These are phyloP conservation scores for Yarrowia sp. DNA, from an alignment of 805 yeast species.

Conservation along the genomic window DNA sequence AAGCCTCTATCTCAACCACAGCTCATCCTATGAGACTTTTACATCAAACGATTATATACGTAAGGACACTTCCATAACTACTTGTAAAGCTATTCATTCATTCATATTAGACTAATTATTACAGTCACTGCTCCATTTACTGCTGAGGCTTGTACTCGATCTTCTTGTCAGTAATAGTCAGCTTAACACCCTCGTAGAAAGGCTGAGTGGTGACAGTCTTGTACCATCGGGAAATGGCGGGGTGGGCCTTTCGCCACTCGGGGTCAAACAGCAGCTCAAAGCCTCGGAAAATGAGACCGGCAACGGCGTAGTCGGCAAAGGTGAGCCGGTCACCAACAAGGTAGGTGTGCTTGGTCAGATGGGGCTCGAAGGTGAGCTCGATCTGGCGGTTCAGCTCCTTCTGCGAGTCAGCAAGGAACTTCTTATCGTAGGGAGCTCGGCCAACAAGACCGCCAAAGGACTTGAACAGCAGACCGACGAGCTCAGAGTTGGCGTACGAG, in stretches of 20 bases:
- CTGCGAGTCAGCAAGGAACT: slow-evolving; percentile 58
- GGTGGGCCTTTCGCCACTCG: slow-evolving; percentile 69
- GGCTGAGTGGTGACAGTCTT: slow-evolving; percentile 54
- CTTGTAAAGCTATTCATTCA: too few relatives aligned
- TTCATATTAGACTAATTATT: too few relatives aligned
- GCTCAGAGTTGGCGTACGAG: slow-evolving; percentile 75
- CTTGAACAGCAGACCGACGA: slow-evolving; percentile 56
- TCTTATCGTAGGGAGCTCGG: slow-evolving; percentile 77
- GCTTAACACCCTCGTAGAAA: slow-evolving; percentile 9
- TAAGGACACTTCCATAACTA: too few relatives aligned
- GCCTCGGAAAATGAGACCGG: slow-evolving; percentile 60
- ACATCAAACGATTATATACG: too few relatives aligned
- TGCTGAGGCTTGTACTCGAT: slow-evolving; percentile 14
- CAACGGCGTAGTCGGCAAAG: slow-evolving; percentile 69
- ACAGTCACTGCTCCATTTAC: too few relatives aligned
- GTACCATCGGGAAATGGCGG: slow-evolving; percentile 75
- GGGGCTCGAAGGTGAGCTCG: slow-evolving; percentile 50
- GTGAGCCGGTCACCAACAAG: slow-evolving; percentile 72
- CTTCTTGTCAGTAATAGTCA: slow-evolving; percentile 34
- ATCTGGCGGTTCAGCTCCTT: slow-evolving; percentile 54
- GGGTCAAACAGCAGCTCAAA: slow-evolving; percentile 66
- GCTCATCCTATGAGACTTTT: too few relatives aligned
- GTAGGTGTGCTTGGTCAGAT: slow-evolving; percentile 64
- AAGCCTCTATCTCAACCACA: too few relatives aligned
- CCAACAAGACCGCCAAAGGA: slow-evolving; percentile 72